phyloP scores from a whole-genome alignment of 139 green algal species.

The Nannochloris sp. region DNA sequence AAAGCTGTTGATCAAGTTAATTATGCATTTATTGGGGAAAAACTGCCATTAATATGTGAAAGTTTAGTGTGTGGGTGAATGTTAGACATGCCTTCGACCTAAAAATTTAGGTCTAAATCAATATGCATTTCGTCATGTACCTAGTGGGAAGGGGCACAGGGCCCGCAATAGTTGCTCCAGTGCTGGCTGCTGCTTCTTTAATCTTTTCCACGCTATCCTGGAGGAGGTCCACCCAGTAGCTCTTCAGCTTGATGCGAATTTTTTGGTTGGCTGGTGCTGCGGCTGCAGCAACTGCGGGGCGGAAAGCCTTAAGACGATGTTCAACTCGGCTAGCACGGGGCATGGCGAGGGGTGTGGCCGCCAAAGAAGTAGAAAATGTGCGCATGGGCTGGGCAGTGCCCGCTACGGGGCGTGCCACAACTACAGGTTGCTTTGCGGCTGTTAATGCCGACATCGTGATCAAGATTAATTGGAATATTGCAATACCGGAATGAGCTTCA shows the following conservation, averaged over 20 bases:
- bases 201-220: conserved; percentile 48
- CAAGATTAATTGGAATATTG: too few relatives aligned
- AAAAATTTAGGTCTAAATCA: neutral
- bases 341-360: conserved; percentile 1
- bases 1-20: neutral
- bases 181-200: conserved; percentile 44
- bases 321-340: neutral
- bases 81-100: too few relatives aligned
- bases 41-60: too few relatives aligned
- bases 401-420: too few relatives aligned
- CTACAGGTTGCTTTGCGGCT: too few relatives aligned
- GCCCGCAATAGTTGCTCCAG: conserved; percentile 46
- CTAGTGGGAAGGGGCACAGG: conserved; percentile 68
- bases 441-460: neutral
- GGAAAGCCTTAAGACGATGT: neutral
- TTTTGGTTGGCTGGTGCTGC: conserved; percentile 18
- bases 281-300: neutral
- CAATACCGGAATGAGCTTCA: too few relatives aligned
- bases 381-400: neutral
- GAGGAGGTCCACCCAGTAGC: conserved; percentile 46
- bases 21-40: neutral
- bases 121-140: neutral
- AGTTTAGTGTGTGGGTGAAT: neutral
- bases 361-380: conserved; percentile 11
- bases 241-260: conserved; percentile 72